Conservation (phyloP, 805 yeast species). For the Hanseniaspora vineae region DNA sequence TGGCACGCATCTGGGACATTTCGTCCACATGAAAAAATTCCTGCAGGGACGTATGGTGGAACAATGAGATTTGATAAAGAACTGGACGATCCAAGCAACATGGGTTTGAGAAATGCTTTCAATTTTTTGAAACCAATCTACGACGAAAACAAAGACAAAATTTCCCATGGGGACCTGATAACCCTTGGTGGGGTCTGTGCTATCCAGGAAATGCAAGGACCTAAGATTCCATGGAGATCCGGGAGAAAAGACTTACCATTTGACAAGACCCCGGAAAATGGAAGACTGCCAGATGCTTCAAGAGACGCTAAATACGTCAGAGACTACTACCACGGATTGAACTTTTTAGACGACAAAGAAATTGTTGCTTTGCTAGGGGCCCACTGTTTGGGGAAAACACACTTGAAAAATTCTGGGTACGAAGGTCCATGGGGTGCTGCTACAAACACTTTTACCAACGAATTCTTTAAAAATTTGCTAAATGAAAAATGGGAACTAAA, state of each 20-base stretch:
- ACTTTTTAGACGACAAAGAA: conserved; percentile 50
- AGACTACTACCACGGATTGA: conserved; percentile 49
- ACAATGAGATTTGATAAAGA: conserved; percentile 46
- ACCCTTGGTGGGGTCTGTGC: conserved; percentile 72
- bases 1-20: conserved; percentile 87
- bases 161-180: conserved; percentile 68
- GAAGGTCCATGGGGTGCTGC: conserved; percentile 88
- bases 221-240: conserved; percentile 68
- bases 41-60: conserved; percentile 63
- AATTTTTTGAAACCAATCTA: conserved; percentile 41
- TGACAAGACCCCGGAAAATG: conserved; percentile 44
- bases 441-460: conserved; percentile 63
- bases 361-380: conserved; percentile 66
- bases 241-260: conserved; percentile 57
- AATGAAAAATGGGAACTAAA: conserved; percentile 42
- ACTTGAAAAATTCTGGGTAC: conserved; percentile 54
- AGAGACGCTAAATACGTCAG: conserved; percentile 53
- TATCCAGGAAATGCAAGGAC: conserved; percentile 68
- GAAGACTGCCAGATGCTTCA: conserved; percentile 64
- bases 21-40: conserved; percentile 38
- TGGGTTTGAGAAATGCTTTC: conserved; percentile 49
- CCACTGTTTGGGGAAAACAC: conserved; percentile 69
- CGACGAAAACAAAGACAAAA: conserved; percentile 48
- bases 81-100: conserved; percentile 43
- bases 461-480: conserved; percentile 47